These are phyloP conservation scores for Canavalia ensiformis DNA, from an alignment of 306 rosid genomes.

Conservation along the genomic window DNA sequence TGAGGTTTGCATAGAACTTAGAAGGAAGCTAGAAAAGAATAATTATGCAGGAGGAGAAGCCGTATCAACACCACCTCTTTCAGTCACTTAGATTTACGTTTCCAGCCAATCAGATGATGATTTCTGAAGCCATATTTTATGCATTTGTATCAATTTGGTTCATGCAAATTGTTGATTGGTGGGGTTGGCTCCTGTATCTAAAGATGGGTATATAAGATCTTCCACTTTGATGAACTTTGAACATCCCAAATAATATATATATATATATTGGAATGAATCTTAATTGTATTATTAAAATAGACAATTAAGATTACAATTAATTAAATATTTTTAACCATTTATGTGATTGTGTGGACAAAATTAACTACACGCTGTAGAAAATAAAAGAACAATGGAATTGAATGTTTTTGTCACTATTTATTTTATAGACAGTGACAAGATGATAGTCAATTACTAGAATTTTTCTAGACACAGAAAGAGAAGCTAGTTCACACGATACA, in stretches of 20 bases:
- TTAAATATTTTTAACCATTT: no score
- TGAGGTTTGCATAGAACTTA: conserved; percentile 63
- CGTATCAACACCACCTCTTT: conserved; percentile 58
- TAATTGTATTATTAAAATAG: no score
- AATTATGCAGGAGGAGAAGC: conserved; percentile 32
- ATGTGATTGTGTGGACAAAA: no score
- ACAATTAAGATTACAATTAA: no score
- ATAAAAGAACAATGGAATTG: no score
- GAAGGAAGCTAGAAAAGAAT: conserved; percentile 59
- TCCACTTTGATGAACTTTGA: not conserved
- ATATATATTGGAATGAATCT: no score
- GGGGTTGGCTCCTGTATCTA: not conserved
- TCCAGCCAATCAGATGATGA: conserved; percentile 65
- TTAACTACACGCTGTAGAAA: no score
- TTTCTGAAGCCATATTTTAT: conserved; percentile 52
- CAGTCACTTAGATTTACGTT: conserved; percentile 51
- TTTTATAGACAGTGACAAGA: not conserved
- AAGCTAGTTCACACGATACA: no score
- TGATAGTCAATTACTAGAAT: not conserved
- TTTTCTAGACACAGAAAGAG: no score
- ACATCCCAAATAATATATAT: not conserved
- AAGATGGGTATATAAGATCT: not conserved
- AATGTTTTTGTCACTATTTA: not conserved
- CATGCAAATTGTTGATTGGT: conserved; percentile 11
- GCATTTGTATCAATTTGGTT: conserved; percentile 40